Conservation (phyloP, 2,329 filamentous ascomycete species). For the Iodosphaeria phyllophila region DNA sequence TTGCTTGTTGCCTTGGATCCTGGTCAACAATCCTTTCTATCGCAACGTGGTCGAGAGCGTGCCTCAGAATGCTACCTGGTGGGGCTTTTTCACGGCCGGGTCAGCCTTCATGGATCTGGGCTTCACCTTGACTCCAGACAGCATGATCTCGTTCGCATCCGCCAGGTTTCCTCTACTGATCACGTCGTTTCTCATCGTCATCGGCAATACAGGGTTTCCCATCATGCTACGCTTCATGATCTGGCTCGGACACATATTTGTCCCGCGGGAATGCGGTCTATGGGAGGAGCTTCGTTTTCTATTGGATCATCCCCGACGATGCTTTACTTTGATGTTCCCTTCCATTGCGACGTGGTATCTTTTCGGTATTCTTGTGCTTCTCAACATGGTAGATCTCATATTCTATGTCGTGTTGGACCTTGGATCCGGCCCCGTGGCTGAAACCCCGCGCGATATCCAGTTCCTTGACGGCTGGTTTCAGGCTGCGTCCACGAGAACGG, state of each 20-base stretch:
- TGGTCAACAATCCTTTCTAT: slow-evolving; percentile 39
- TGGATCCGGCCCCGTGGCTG: slow-evolving; percentile 47
- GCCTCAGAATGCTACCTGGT: slow-evolving; percentile 60
- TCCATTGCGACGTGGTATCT: slow-evolving; percentile 89
- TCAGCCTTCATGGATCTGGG: slow-evolving; percentile 93
- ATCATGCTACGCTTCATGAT: slow-evolving; percentile 89
- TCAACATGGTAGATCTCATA: slow-evolving; percentile 74
- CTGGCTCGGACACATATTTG: slow-evolving; percentile 55
- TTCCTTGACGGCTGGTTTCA: slow-evolving; percentile 82
- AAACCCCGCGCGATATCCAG: slow-evolving; percentile 52
- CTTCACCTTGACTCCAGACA: slow-evolving; percentile 79
- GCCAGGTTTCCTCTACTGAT: slow-evolving; percentile 60
- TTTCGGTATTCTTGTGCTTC: slow-evolving; percentile 62
- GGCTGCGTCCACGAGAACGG: slow-evolving; percentile 74
- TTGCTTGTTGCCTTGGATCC: slow-evolving; percentile 66
- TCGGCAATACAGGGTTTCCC: slow-evolving; percentile 90
- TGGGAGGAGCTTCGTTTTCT: slow-evolving; percentile 87
- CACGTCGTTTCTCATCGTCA: slow-evolving; percentile 73
- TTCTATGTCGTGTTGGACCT: slow-evolving; percentile 89
- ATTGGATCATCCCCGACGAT: slow-evolving; percentile 84
- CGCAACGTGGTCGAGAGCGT: slow-evolving; percentile 40
- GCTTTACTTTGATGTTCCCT: slow-evolving; percentile 89
- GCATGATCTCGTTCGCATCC: slow-evolving; percentile 74
- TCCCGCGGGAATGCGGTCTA: slow-evolving; percentile 45
- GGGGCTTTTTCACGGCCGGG: slow-evolving; percentile 75